Percentiles rank a stretch among this genome's conserved stretches.
Conservation (phyloP, 257 asterid species). For the Agastache rugosa region DNA sequence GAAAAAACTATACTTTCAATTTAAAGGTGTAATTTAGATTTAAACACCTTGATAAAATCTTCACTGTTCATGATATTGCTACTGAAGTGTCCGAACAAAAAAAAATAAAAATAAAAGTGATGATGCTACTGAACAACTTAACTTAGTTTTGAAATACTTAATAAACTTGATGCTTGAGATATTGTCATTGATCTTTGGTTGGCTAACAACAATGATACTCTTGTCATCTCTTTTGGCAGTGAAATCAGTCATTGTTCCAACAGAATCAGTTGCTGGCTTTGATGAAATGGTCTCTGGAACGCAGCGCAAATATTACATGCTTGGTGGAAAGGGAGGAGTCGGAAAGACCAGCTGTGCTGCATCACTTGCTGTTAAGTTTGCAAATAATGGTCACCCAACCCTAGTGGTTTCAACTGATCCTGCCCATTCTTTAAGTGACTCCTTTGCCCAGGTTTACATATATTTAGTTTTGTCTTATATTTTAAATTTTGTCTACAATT, state of each 20-base stretch:
- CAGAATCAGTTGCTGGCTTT: constrained; percentile 72
- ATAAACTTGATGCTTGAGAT: neutral
- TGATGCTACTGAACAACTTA: neutral
- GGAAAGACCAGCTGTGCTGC: constrained; percentile 99
- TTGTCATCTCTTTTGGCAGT: constrained; percentile 57
- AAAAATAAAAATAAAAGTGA: neutral
- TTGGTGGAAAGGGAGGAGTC: constrained; percentile 98
- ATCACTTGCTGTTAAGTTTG: constrained; percentile 95
- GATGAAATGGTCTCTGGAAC: constrained; percentile 95
- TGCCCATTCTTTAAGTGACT: constrained; percentile 98
- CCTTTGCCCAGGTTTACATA: constrained; percentile 88
- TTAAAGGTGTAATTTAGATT: neutral
- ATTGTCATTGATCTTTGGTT: constrained; percentile 20
- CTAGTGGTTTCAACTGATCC: constrained; percentile 99
- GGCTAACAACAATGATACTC: constrained; percentile 15
- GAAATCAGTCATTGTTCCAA: constrained; percentile 75
- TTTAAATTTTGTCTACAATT: neutral
- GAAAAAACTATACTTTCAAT: neutral
- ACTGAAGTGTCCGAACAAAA: neutral
- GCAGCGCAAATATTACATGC: constrained; percentile 93
- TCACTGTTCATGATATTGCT: neutral
- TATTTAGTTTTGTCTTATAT: neutral
- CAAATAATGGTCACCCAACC: constrained; percentile 96
- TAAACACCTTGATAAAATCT: neutral
- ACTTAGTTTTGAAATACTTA: neutral